phyloP scores from a whole-genome alignment of 2,329 filamentous ascomycete species.

The Paracamarosporium sp. region DNA sequence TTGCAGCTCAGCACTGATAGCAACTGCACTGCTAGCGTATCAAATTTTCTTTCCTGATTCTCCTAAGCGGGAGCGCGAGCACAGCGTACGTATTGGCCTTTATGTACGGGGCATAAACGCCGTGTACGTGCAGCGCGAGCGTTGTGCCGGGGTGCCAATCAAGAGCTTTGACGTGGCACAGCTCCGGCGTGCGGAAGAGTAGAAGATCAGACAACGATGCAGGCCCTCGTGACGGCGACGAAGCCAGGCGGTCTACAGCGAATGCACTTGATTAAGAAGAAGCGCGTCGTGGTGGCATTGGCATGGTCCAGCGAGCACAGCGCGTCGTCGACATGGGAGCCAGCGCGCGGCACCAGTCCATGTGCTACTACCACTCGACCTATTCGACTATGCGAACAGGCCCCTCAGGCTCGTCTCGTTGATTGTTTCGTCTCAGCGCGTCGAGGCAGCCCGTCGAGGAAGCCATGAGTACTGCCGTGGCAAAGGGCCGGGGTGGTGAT shows the following conservation, averaged over 20 bases:
- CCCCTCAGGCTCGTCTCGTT: constrained; percentile 9
- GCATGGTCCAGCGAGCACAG: constrained; percentile 21
- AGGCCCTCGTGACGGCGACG: constrained; percentile 7
- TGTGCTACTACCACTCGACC: too few relatives aligned
- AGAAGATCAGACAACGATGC: constrained; percentile 5
- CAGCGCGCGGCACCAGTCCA: too few relatives aligned
- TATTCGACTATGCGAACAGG: constrained; percentile 27
- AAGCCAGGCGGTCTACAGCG: constrained; percentile 5
- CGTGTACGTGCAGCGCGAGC: constrained; percentile 23
- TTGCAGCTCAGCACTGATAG: constrained; percentile 14
- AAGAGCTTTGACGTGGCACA: constrained; percentile 16
- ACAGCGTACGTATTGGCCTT: constrained; percentile 24
- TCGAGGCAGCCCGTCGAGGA: constrained; percentile 26
- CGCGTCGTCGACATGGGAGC: constrained; percentile 7
- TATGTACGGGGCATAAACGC: constrained; percentile 37
- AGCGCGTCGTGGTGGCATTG: constrained; percentile 10
- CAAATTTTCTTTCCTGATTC: constrained; percentile 25
- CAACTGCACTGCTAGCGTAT: constrained; percentile 29
- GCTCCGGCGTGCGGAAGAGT: constrained; percentile 19
- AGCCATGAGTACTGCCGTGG: constrained; percentile 25
- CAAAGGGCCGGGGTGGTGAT: constrained; percentile 21
- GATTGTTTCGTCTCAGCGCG: constrained; percentile 27
- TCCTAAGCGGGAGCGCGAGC: constrained; percentile 24
- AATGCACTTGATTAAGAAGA: constrained; percentile 18
- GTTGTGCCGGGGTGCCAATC: constrained; percentile 16